These are phyloP conservation scores for Vitrella brassicaformis DNA, from an alignment of 73 alveolate genomes.

Conservation along the genomic window DNA sequence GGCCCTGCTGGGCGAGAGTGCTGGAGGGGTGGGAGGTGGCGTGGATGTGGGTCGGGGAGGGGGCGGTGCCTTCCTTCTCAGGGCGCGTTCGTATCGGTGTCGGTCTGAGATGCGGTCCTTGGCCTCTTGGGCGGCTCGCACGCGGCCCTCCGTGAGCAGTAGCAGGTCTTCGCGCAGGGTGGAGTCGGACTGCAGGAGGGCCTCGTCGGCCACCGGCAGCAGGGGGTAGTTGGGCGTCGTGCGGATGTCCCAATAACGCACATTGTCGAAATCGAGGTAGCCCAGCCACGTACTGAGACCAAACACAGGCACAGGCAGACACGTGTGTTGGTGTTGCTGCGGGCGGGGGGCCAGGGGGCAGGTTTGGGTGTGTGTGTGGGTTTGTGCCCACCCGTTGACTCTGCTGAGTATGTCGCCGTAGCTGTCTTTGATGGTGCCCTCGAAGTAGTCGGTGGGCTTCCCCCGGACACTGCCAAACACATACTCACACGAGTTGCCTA, in stretches of 20 bases:
- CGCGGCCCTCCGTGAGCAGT: slow-evolving; percentile 51
- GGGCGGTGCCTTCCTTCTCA: too few relatives aligned
- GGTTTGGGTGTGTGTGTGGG: too few relatives aligned
- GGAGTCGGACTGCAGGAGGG: slow-evolving; percentile 54
- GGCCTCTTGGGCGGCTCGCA: slow-evolving; percentile 69
- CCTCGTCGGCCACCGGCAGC: slow-evolving; percentile 10
- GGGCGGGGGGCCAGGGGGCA: too few relatives aligned
- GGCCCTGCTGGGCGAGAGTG: too few relatives aligned
- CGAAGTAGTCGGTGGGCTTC: slow-evolving; percentile 64
- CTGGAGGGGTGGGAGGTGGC: too few relatives aligned
- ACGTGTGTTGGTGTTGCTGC: too few relatives aligned
- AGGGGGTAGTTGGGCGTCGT: slow-evolving; percentile 8
- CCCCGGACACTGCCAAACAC: slow-evolving; percentile 49
- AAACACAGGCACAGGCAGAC: too few relatives aligned
- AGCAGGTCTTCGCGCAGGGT: slow-evolving; percentile 60
- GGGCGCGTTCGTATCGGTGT: slow-evolving; percentile 63
- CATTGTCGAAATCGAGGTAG: slow-evolving; percentile 79
- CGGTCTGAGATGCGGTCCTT: slow-evolving; percentile 67
- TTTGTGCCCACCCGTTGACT: slow-evolving; percentile 66
- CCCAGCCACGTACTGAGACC: slow-evolving; percentile 81
- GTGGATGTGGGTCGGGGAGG: too few relatives aligned
- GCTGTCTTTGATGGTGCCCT: slow-evolving; percentile 54
- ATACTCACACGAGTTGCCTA: slow-evolving; percentile 32
- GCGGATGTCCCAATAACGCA: slow-evolving; percentile 82
- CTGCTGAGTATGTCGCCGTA: slow-evolving; percentile 42